Evolutionary conservation across 208 protist species (phyloP), one percentile per base, ranked within the genome.

Genomic region (Acanthamoeba polyphaga): DNA sequence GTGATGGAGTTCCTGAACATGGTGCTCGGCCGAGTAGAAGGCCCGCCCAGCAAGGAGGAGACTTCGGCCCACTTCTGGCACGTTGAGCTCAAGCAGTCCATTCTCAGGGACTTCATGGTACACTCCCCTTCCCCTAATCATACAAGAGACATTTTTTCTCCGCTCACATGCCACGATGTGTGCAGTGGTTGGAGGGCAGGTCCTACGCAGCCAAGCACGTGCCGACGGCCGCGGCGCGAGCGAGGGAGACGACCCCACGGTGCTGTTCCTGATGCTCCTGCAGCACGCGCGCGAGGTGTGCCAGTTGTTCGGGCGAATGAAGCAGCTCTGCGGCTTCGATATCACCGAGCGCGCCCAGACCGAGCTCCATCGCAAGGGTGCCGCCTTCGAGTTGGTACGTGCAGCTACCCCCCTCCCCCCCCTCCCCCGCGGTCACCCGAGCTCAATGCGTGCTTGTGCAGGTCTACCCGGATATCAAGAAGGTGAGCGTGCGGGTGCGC

Each of bases 1-100:
- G 80, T 88, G 51, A 88, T 88, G 80, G 80, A 88, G 80, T 88
- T 88, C 53, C 12, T 88, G 17, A 88, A 88, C 53, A 88, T 88
- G 80, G 80, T 88, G 29, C 80, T 88, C 29, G 80, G 80, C 15
- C 46, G 80, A 19, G 51, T 46, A 13, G 80, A 88, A 43, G 80
- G 80, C 6, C 27, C 80, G 29, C 49, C 53, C 24, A 32, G 22
- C 27, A 8, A 66, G 17, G 80, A 88, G 53, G 80, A 46, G 29
- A 88, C 51, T 51, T 88, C 80, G 13, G 27, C 80, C 29, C 80
- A 88, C 53, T 88, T 88, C 53, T 88, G 80, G 80, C 80, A 88
- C 51, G 80, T 88, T 13, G 80, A 88, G 27, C 80, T 88, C 51
- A 88, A 88, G 80, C 80, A 27, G 12, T 88, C 80, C 29, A 88